Evolutionary conservation across 371 early-diverging fungal genomes (phyloP).

Genomic region (Phascolomyces articulosus): DNA sequence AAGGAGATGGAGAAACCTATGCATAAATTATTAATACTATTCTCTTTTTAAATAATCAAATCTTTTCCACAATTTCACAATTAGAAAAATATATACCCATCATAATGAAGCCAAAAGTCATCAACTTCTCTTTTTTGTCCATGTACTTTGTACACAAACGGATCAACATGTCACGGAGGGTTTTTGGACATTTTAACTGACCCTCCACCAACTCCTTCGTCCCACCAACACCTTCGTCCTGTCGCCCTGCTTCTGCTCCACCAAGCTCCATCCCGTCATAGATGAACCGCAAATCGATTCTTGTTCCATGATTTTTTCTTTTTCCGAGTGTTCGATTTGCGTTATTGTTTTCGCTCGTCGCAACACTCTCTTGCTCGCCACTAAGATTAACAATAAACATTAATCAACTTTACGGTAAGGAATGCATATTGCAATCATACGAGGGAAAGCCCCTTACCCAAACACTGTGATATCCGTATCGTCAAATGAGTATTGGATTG

Average conservation of each 20-base stretch:
- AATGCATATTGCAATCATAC: too few relatives aligned
- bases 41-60: too few relatives aligned
- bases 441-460: too few relatives aligned
- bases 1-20: neutral
- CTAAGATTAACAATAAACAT: neutral
- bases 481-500: neutral
- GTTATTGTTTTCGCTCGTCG: neutral
- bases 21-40: neutral
- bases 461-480: neutral
- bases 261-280: neutral
- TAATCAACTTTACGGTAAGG: too few relatives aligned
- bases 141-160: neutral
- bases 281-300: neutral
- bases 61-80: too few relatives aligned
- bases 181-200: neutral
- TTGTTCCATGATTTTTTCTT: neutral
- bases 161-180: neutral
- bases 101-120: neutral
- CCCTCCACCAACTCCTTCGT: neutral
- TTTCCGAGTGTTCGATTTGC: neutral
- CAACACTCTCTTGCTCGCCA: neutral
- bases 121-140: neutral
- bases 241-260: neutral
- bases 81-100: slow-evolving; percentile 1
- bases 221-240: neutral